Evolutionary conservation across 768 basidiomycete genomes (phyloP), one percentile per base, ranked within the genome.

Genomic region (Tephrocybe rancida): DNA sequence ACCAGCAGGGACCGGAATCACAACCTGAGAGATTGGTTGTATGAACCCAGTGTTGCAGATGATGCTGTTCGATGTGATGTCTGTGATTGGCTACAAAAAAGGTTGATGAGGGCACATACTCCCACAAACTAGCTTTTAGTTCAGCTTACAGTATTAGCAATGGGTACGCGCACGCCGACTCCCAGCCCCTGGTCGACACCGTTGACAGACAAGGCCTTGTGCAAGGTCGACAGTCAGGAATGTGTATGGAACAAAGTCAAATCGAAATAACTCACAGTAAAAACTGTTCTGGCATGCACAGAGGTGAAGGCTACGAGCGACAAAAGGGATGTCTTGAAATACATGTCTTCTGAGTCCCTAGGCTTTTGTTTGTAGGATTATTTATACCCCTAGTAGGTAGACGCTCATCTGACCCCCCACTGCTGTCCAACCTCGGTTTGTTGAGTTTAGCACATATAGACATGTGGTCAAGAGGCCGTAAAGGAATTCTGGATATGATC

Each of bases 131-230:
- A 13, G 30, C n/a, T n/a, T n/a, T n/a, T 16, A 35, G 19, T 13
- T 42, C 25, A 11, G 32, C 69, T 43, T 53, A 73, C 73, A 26
- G 63, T 64, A 56, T 75, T 72, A 25, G 69, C 66, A 27, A 61
- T 56, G 5, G 76, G 75, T 0, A 77, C 77, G 16, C 79, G 76
- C 45, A 81, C 72, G 16, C 77, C 77, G 46, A 65, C 72, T 16
- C 65, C 64, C 45, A 78, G 73, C 6, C 77, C 79, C 65, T 79
- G 73, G 55, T 71, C 71, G 13, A 75, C 74, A 19, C 78, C 79
- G 55, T 80, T 77, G 29, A 81, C 76, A 41, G 74, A 76, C 24
- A 80, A 18, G 39, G 71, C 69, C 73, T 75, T 30, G 14, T 2
- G 8, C 5, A 22, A 3, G 35, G 7, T 24, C 26, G 45, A 46